Conservation (phyloP, 2,329 filamentous ascomycete species). For the Diplocarpon rosae region DNA sequence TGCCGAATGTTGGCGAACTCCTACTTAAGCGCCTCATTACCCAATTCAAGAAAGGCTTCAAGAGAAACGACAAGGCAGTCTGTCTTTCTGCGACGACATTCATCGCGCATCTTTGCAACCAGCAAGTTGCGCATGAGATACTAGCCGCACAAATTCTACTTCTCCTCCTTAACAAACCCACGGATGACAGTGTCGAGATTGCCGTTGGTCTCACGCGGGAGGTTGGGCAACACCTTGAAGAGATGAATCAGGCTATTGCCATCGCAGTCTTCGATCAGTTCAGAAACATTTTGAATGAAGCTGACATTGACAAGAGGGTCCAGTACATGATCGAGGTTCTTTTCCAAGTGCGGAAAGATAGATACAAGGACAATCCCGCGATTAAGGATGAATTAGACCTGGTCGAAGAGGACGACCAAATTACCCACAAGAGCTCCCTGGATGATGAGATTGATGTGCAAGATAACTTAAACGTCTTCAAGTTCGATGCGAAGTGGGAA, state of each 20-base stretch:
- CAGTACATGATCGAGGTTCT: conserved; percentile 99
- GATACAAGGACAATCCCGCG: conserved; percentile 88
- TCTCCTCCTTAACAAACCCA: conserved; percentile 87
- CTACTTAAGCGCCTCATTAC: conserved; percentile 75
- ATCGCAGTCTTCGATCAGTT: conserved; percentile 93
- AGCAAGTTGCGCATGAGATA: conserved; percentile 91
- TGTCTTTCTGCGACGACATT: conserved; percentile 90
- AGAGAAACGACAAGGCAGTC: conserved; percentile 92
- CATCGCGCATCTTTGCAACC: conserved; percentile 88
- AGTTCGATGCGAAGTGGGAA: conserved; percentile 82
- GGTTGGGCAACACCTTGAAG: conserved; percentile 86
- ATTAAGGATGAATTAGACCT: conserved; percentile 88
- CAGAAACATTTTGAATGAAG: conserved; percentile 87
- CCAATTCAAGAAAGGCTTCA: conserved; percentile 92
- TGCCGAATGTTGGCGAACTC: conserved; percentile 88
- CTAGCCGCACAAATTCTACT: conserved; percentile 85
- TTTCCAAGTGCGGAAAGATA: conserved; percentile 92
- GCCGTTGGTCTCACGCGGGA: conserved; percentile 88
- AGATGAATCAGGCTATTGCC: conserved; percentile 84
- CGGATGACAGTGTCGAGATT: conserved; percentile 95
- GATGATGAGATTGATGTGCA: conserved; percentile 78
- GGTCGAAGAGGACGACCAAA: conserved; percentile 96
- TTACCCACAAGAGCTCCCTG: conserved; percentile 75
- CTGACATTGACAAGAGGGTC: conserved; percentile 93
- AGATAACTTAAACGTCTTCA: conserved; percentile 90